Evolutionary conservation across 768 basidiomycete species (phyloP).

Genomic region (Atractiella rhizophila): DNA sequence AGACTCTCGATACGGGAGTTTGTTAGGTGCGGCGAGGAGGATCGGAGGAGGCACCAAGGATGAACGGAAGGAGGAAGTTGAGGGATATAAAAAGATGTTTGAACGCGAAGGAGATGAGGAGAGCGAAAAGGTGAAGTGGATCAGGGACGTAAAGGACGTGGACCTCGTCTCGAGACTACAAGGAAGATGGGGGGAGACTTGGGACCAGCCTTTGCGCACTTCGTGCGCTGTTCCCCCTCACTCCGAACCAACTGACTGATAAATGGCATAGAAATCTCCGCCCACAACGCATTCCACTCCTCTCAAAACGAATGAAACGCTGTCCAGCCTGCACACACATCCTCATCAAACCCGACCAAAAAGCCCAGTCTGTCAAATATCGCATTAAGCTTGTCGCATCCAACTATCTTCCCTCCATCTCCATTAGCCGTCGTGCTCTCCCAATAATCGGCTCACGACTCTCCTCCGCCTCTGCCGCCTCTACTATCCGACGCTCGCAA

Average conservation of each 20-base stretch:
- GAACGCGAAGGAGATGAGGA: too few species aligned
- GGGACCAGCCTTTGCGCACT: constrained; percentile 40
- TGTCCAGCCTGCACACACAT: constrained; percentile 87
- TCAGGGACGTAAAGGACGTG: constrained; percentile 35
- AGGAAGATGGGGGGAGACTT: constrained; percentile 57
- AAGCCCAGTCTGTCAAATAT: constrained; percentile 74
- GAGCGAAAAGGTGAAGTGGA: constrained; percentile 34
- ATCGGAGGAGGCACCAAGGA: constrained; percentile 2
- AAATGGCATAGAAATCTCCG: constrained; percentile 39
- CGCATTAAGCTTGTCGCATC: constrained; percentile 94
- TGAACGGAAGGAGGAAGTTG: constrained; percentile 37
- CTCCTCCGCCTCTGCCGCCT: background rate
- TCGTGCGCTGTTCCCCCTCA: constrained; percentile 27
- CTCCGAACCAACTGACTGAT: background rate
- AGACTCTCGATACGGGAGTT: constrained; percentile 28
- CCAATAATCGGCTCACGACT: background rate
- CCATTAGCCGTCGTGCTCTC: constrained; percentile 22
- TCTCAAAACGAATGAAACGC: constrained; percentile 81
- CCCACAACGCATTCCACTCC: constrained; percentile 72
- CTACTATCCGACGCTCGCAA: background rate
- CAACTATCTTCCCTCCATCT: constrained; percentile 73
- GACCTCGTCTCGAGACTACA: constrained; percentile 32
- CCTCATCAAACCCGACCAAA: constrained; percentile 92
- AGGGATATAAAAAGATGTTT: too few species aligned
- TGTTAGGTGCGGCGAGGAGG: constrained; percentile 3